phyloP scores from a whole-genome alignment of 2,329 filamentous ascomycete genomes.

The Penicillium sp. region DNA sequence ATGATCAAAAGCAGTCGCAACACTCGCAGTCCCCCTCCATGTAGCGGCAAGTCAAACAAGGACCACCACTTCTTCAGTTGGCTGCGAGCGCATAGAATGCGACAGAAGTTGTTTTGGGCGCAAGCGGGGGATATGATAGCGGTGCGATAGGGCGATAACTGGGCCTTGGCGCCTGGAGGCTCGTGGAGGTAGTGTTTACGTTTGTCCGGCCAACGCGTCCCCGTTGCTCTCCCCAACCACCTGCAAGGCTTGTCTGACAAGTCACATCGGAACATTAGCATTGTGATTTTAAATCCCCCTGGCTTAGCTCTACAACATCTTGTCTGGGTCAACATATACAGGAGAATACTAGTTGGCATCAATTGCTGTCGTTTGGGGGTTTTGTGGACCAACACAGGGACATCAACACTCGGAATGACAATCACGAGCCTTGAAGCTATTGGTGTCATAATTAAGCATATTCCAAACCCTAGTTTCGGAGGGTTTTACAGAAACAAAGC shows the following conservation, averaged over 20 bases:
- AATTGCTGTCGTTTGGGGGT: background rate
- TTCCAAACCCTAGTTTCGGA: background rate
- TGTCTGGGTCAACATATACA: background rate
- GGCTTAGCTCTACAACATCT: background rate
- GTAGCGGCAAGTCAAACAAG: slow-evolving; percentile 1
- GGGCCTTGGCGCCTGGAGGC: slow-evolving; percentile 18
- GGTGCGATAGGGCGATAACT: slow-evolving; percentile 24
- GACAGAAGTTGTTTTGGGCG: slow-evolving; percentile 19
- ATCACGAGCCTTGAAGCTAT: no score
- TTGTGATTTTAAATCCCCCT: background rate
- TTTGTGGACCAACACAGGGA: background rate
- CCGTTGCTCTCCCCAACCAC: slow-evolving; percentile 15
- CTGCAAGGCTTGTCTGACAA: slow-evolving; percentile 17
- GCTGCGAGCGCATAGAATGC: slow-evolving; percentile 3
- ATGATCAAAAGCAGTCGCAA: slow-evolving; percentile 9
- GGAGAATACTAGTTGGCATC: background rate
- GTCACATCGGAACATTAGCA: slow-evolving; percentile 1
- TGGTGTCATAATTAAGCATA: background rate
- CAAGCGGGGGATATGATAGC: slow-evolving; percentile 20
- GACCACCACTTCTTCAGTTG: background rate
- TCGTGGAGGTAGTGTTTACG: slow-evolving; percentile 15
- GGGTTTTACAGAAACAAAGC: background rate
- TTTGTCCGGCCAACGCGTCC: slow-evolving; percentile 22
- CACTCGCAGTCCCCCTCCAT: slow-evolving; percentile 22
- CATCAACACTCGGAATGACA: no score